These are phyloP conservation scores for Acanthamoeba castellanii DNA, from an alignment of 208 protist genomes.

Conservation along the genomic window DNA sequence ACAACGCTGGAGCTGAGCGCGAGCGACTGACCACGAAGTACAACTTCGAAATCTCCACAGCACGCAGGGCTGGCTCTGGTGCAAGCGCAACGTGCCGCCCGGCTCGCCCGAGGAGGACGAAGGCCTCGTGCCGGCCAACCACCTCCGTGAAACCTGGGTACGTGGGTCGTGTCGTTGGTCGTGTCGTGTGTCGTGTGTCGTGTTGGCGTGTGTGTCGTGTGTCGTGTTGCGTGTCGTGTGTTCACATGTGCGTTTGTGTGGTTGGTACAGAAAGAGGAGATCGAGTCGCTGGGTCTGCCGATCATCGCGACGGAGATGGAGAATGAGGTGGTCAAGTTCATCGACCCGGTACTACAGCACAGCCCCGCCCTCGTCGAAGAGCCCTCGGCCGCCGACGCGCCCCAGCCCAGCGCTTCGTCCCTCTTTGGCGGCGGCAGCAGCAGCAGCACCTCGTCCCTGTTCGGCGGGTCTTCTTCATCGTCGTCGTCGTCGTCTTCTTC, in stretches of 20 bases:
- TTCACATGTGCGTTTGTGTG: too few species aligned
- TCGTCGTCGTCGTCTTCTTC: slow-evolving; percentile 42
- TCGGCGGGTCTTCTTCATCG: not conserved
- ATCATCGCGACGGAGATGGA: slow-evolving; percentile 54
- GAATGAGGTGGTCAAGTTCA: slow-evolving; percentile 45
- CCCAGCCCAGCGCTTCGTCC: not conserved
- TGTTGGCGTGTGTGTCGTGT: not conserved
- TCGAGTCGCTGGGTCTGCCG: not conserved
- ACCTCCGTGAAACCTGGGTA: slow-evolving; percentile 63
- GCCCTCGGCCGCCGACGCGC: not conserved
- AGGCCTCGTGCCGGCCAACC: slow-evolving; percentile 55
- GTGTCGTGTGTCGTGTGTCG: not conserved
- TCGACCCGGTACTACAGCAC: slow-evolving; percentile 17
- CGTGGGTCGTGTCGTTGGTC: not conserved
- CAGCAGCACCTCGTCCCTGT: not conserved
- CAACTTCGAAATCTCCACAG: not conserved
- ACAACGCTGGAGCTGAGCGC: not conserved
- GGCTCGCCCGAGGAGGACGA: slow-evolving; percentile 1
- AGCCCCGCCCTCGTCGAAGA: not conserved
- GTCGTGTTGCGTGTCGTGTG: not conserved
- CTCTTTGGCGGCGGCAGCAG: slow-evolving; percentile 3
- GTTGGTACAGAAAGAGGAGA: not conserved
- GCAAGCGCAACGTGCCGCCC: not conserved
- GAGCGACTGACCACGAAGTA: too few species aligned
- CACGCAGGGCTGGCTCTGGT: slow-evolving; percentile 57